Evolutionary conservation across 352 stramenopile genomes (phyloP).

Genomic region (Phytophthora vignae): DNA sequence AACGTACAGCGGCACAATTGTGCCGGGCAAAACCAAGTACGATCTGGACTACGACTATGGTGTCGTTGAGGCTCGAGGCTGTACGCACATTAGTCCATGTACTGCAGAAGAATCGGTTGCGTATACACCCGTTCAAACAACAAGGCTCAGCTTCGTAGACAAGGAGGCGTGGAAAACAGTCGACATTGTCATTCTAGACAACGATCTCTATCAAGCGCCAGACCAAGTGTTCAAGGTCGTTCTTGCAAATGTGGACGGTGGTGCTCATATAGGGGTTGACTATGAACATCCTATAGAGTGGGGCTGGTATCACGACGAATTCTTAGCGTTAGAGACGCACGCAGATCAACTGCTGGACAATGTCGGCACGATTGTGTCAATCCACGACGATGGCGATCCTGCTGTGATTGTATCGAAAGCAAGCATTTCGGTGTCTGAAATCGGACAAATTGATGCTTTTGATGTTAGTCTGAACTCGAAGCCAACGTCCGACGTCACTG

Average conservation of each 20-base stretch:
- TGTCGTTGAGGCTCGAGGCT: slow-evolving; percentile 54
- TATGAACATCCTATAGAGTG: slow-evolving; percentile 71
- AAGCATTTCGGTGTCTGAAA: slow-evolving; percentile 71
- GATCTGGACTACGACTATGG: slow-evolving; percentile 66
- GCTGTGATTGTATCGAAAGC: slow-evolving; percentile 73
- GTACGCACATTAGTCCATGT: slow-evolving; percentile 73
- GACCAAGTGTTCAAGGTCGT: slow-evolving; percentile 72
- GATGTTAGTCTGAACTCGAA: slow-evolving; percentile 59
- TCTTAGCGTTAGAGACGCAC: slow-evolving; percentile 53
- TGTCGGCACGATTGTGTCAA: slow-evolving; percentile 72
- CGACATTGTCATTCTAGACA: slow-evolving; percentile 61
- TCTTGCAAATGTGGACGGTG: slow-evolving; percentile 52
- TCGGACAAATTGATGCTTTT: slow-evolving; percentile 66
- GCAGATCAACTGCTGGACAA: slow-evolving; percentile 56
- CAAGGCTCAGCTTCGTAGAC: slow-evolving; percentile 59
- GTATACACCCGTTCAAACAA: slow-evolving; percentile 59
- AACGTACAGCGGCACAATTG: slow-evolving; percentile 62
- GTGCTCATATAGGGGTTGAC: slow-evolving; percentile 67
- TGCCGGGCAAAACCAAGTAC: slow-evolving; percentile 56
- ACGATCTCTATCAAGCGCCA: slow-evolving; percentile 71
- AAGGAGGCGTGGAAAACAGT: slow-evolving; percentile 53
- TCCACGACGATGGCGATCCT: slow-evolving; percentile 68
- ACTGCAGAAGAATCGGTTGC: slow-evolving; percentile 50
- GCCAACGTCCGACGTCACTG: slow-evolving; percentile 49
- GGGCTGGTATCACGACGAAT: slow-evolving; percentile 46